Evolutionary conservation across 2,329 filamentous ascomycete genomes (phyloP), one percentile per base, ranked within the genome.

Genomic region (Aureobasidium namibiae): DNA sequence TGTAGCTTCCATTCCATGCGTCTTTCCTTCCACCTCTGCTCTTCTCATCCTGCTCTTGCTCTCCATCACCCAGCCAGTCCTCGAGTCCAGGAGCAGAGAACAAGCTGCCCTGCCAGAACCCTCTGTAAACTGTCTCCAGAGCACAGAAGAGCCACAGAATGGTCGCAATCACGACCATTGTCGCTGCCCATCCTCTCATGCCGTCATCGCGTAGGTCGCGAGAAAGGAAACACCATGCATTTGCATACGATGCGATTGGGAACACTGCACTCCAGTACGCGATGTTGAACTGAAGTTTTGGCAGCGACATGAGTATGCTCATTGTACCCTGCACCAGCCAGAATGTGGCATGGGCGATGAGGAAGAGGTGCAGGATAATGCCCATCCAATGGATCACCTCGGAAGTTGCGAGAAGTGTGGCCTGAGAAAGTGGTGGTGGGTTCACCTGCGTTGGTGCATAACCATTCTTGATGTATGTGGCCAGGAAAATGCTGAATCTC

Each of bases 201-300:
- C 64, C 66, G 10, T 63, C 54, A 39, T 65, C 67, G 29, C 63
- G 64, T n/a, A 67, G 58, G 34, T 66, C 60, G 29, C 52, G 63
- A 23, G 62, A 62, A 24, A 67, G 31, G 23, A 41, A 54, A 36
- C 56, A 56, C 54, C 59, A 64, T 10, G 64, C 63, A 50, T 65
- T 66, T 16, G 63, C 58, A 53, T 67, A 67, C 1, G 62, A 61
- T 26, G 62, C 66, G 41, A 60, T 60, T 11, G 66, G 66, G 53
- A 67, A 67, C 18, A 65, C 63, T 29, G 66, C 62, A 31, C 61
- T 61, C 65, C 66, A 67, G 23, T 66, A 61, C 24, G 64, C 64
- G 14, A 67, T 61, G 48, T 66, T 66, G 61, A 66, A 66, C 13
- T 36, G 18, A 31, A 49, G 39, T 39, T 63, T 64, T 8, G 65